Evolutionary conservation across 2,329 filamentous ascomycete genomes (phyloP), one percentile per base, ranked within the genome.

Genomic region (Aspergillus sergii): DNA sequence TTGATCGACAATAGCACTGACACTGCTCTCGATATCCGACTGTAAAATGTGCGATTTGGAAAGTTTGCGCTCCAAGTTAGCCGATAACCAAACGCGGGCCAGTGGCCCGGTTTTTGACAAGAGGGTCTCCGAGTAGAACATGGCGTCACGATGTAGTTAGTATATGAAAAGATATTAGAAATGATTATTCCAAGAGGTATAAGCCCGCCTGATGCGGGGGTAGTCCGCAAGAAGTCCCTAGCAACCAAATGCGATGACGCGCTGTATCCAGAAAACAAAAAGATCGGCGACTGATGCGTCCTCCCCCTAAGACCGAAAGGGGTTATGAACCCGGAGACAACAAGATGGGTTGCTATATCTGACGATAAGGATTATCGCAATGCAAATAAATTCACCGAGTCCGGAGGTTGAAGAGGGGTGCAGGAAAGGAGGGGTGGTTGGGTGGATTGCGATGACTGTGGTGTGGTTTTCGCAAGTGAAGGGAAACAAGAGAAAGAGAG

Each of bases 81-180:
- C 93, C 36, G 95, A 97, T 66, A 98, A 88, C 95, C 95, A 99
- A 82, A 98, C 94, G 76, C 93, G 92, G 81, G 95, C 95, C 84
- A 99, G 82, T 75, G 95, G 94, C 84, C 95, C 95, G 72, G 93
- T 97, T 89, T 97, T 97, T 78, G 94, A 93, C 73, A 99, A 88
- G 64, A 99, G 88, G 60, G 93, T 93, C 84, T 97, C 93, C 59
- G 95, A 97, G 80, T 97, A 98, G 82, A 99, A 99, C 95, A 99
- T 99, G 73, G 66, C 74, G 72, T 56, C 59, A 48, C 59, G 55
- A 32, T 23, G 51, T 36, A 30, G 23, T 53, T 36, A 30, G 23
- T 53, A 5, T 16, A 39, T 61, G 23, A 57, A 77, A 75, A 82
- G 81, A 36, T 51, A 32, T 71, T 68, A 71, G 34, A 23, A 45